Conservation (phyloP, 306 rosid species). For the Canavalia ensiformis region DNA sequence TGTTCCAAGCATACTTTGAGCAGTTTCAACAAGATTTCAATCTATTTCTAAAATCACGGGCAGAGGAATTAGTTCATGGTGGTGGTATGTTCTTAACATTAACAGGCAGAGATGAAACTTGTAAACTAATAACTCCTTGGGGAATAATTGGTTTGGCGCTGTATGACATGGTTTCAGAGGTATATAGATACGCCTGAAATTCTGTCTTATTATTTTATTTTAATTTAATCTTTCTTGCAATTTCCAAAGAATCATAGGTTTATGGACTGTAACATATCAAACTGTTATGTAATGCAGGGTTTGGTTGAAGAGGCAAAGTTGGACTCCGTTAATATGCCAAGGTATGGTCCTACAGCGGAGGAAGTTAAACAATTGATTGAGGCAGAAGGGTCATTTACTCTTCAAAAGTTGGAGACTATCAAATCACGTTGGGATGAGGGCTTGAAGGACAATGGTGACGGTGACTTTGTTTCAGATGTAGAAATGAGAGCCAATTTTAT, state of each 20-base stretch:
- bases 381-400: conserved; percentile 56
- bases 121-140: conserved; percentile 37
- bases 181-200: neutral
- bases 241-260: conserved; percentile 9
- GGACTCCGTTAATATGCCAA: conserved; percentile 55
- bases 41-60: conserved; percentile 53
- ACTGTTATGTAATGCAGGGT: conserved; percentile 3
- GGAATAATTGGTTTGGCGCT: conserved; percentile 55
- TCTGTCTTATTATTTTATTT: neutral
- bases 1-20: conserved; percentile 46
- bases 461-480: neutral
- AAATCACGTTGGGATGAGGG: conserved; percentile 45
- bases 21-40: conserved; percentile 61
- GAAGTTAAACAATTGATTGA: conserved; percentile 54
- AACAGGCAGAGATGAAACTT: conserved; percentile 44
- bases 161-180: conserved; percentile 63
- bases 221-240: neutral
- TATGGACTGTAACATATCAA: neutral
- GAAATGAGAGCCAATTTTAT: conserved; percentile 21
- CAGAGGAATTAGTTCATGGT: conserved; percentile 56
- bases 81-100: conserved; percentile 59
- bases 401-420: conserved; percentile 40
- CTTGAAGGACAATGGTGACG: neutral
- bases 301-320: conserved; percentile 50
- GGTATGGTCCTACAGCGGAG: conserved; percentile 45